These are phyloP conservation scores for Ogataea chonburiensis DNA, from an alignment of 805 yeast genomes.

Conservation along the genomic window DNA sequence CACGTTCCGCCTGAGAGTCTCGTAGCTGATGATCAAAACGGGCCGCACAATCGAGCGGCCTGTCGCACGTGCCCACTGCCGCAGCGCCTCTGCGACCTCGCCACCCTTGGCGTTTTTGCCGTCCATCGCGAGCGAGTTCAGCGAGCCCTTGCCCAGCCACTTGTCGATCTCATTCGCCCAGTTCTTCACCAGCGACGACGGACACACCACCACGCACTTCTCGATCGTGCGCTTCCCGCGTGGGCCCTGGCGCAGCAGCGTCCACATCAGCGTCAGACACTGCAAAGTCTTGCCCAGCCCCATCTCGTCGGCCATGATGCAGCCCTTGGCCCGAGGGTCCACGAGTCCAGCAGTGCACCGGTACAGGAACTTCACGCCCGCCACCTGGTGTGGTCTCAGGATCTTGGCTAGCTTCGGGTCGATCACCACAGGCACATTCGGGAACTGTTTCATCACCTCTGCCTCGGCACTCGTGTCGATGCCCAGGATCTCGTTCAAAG, in stretches of 20 bases:
- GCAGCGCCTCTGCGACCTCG: slow-evolving; percentile 66
- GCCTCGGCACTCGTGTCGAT: slow-evolving; percentile 53
- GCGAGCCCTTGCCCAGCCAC: slow-evolving; percentile 92
- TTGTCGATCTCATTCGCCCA: slow-evolving; percentile 97
- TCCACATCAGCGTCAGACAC: slow-evolving; percentile 91
- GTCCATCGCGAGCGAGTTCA: slow-evolving; percentile 87
- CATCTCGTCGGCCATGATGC: slow-evolving; percentile 99
- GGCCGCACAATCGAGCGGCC: slow-evolving; percentile 92
- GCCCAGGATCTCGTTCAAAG: slow-evolving; percentile 80
- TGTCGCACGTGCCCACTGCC: slow-evolving; percentile 81
- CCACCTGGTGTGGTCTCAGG: slow-evolving; percentile 93
- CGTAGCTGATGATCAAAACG: slow-evolving; percentile 90
- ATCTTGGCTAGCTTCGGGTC: slow-evolving; percentile 85
- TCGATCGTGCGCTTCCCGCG: slow-evolving; percentile 78
- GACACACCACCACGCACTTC: slow-evolving; percentile 91
- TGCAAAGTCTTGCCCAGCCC: slow-evolving; percentile 91
- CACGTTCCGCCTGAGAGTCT: slow-evolving; percentile 84
- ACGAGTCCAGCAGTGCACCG: slow-evolving; percentile 87
- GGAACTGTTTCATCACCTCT: slow-evolving; percentile 48
- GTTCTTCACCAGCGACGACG: slow-evolving; percentile 87
- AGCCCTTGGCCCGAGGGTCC: slow-evolving; percentile 84
- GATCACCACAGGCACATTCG: slow-evolving; percentile 92
- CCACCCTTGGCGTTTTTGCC: slow-evolving; percentile 73
- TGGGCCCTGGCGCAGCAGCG: slow-evolving; percentile 84
- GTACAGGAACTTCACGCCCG: slow-evolving; percentile 89